Base-by-base conservation (phyloP, 2,329 filamentous ascomycete species). In the Colletotrichum abscissum region DNA sequence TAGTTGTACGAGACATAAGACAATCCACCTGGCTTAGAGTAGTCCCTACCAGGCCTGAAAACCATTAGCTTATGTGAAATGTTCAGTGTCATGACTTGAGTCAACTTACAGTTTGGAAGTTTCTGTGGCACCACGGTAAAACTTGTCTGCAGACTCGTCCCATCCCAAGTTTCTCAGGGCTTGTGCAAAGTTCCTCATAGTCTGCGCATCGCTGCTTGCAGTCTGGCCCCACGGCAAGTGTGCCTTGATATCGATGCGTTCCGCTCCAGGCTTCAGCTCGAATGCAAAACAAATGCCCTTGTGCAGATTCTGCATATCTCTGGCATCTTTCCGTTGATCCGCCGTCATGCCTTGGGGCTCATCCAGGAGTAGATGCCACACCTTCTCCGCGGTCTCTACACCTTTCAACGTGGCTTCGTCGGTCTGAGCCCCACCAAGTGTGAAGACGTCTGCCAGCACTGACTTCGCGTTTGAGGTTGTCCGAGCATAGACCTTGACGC, bases 401-500 rank as follows among this genome's bases (percentile, higher is more conserved):
- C 77, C 77, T 4, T 76, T 74, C 26, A 75, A 58, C 22, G 75
- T 73, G 7, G 67, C 74, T 33, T 77, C 69, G 14, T 78, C 77
- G n/a, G 52, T 74, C 5, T 75, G 72, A n/a, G 74, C 35, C 1
- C 77, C 77, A 24, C 77, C 78, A 0, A 79, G 60, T 1, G 78
- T 78, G 4, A 78, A 64, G 5, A 78, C 76, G 3, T 79, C 68
- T 12, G 71, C 60, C 7, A 79, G 75, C 0, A 74, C 72, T 19
- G 73, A 74, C 58, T 72, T 75, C 0, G 74, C 74, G 26, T 79
- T 79, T 5, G 56, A 68, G 0, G 28, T 58, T 22, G 75, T 72
- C 9, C 74, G 72, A 5, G 77, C 77, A 42, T 78, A 79, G 28
- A 79, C 69, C 60, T 79, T 78, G 30, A 79, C 72, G 54, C 77